Percentiles rank a stretch among this genome's conserved stretches.
These are phyloP conservation scores for Debaryomycetaceae sp. DNA, from an alignment of 1,139 yeast species.

Conservation along the genomic window DNA sequence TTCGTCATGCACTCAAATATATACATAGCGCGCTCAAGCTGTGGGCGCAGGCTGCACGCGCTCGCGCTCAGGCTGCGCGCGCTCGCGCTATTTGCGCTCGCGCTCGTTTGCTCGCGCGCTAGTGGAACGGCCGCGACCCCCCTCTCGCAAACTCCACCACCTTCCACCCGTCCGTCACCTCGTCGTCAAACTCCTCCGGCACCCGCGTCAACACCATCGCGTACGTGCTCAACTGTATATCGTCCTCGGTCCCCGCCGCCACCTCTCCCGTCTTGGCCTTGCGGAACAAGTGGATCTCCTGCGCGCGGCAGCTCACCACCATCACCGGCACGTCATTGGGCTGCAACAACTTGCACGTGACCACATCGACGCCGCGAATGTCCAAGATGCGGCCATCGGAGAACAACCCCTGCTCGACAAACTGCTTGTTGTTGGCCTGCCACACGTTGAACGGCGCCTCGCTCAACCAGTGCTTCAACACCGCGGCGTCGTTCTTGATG, in stretches of 20 bases:
- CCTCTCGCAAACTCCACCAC: conserved; percentile 93
- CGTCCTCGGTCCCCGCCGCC: conserved; percentile 95
- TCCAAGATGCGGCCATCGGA: conserved; percentile 92
- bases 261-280: conserved; percentile 89
- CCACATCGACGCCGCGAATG: conserved; percentile 91
- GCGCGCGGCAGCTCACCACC: conserved; percentile 94
- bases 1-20: no score
- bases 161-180: conserved; percentile 96
- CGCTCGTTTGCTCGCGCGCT: conserved; percentile 10
- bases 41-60: no score
- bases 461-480: conserved; percentile 85
- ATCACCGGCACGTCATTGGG: conserved; percentile 92
- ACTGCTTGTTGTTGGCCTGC: conserved; percentile 89
- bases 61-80: no score
- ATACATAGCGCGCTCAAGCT: no score
- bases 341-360: conserved; percentile 81
- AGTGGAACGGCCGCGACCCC: conserved; percentile 86
- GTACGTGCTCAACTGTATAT: conserved; percentile 86
- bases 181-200: conserved; percentile 87
- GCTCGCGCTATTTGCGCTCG: no score
- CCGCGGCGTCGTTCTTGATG: conserved; percentile 83
- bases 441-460: conserved; percentile 97
- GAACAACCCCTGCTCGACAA: conserved; percentile 85
- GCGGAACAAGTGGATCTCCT: conserved; percentile 88
- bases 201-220: conserved; percentile 94